Conservation (phyloP, 305 asterid species). For the Fraxinus ornus region DNA sequence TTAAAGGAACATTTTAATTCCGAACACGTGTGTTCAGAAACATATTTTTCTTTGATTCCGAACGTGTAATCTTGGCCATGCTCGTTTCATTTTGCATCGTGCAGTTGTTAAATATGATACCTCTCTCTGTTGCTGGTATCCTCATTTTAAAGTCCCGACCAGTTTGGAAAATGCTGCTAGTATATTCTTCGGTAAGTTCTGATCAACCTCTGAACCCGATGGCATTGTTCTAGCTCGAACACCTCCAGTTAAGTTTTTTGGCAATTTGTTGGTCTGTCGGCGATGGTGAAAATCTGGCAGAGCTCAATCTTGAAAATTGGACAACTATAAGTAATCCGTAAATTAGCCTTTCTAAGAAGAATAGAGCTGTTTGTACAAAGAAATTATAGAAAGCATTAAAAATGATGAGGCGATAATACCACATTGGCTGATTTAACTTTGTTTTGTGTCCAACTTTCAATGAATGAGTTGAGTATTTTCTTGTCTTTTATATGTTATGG, state of each 20-base stretch:
- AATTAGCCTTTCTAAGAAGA: not conserved
- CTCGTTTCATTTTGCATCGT: slow-evolving; percentile 4
- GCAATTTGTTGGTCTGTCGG: slow-evolving; percentile 58
- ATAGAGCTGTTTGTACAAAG: no score
- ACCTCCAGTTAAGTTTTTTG: slow-evolving; percentile 4
- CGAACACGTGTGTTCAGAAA: not conserved
- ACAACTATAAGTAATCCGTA: not conserved
- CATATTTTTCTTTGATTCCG: no score
- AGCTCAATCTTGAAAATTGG: slow-evolving; percentile 30
- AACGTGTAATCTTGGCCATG: not conserved
- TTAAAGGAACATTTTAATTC: not conserved
- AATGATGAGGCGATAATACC: no score
- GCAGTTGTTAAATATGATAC: slow-evolving; percentile 89
- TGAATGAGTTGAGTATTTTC: not conserved
- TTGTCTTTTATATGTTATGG: not conserved
- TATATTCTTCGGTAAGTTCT: slow-evolving; percentile 62
- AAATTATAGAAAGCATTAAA: no score
- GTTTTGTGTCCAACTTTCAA: no score
- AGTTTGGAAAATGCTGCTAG: slow-evolving; percentile 80
- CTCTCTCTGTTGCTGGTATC: slow-evolving; percentile 82
- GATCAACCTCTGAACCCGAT: not conserved
- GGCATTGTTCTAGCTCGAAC: not conserved
- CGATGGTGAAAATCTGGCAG: slow-evolving; percentile 74
- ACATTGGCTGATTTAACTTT: no score
- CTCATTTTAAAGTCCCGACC: slow-evolving; percentile 76